Base-by-base conservation (phyloP, 768 basidiomycete genomes). In the Kwoniella heveanensis region DNA sequence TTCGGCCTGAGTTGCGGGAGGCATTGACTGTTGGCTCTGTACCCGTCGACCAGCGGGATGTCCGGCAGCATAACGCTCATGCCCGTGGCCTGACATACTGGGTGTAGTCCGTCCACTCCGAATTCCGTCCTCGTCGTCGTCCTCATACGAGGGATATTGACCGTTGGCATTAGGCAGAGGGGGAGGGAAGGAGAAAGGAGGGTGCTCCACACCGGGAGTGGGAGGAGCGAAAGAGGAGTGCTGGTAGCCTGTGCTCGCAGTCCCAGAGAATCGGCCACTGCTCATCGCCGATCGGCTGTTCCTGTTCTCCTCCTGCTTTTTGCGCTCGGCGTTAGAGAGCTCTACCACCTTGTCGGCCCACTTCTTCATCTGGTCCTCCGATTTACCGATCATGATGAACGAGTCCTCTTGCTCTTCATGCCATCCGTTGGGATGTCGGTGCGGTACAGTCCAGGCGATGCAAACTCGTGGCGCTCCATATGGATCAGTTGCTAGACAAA, bases 341-440 rank as follows among this genome's bases (percentile, higher is more conserved):
- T 90, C 88, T 77, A 88, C 92, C 70, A 98, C 90, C 64, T 88
- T 86, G 17, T 86, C 83, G 77, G 96, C 91, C 96, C 96, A 99
- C 73, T 92, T 89, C 50, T 86, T 85, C 78, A 96, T 86, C 71
- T 92, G 91, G 71, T 97, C 96, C 75, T 97, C 92, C 12, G 88
- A 87, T 49, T 90, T 86, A 79, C 95, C 96, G 59, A 92, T 90
- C 56, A 99, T 85, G 26, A 93, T 91, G 81, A 99, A 98, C 73
- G 86, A 92, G 73, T 98, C 96, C 46, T 92, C 66, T 19, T 62
- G 52, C 37, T 69, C 68, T 39, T 70, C 60, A 26, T 60, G 39
- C 48, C 22, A 53, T 19, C 67, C 62, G 39, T 64, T 58, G 21
- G 65, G 54, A 55, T 62, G 58, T 21, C 64, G 54, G 22, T 63